Evolutionary conservation across 2,329 filamentous ascomycete genomes (phyloP).

Genomic region (Xylariales sp.): DNA sequence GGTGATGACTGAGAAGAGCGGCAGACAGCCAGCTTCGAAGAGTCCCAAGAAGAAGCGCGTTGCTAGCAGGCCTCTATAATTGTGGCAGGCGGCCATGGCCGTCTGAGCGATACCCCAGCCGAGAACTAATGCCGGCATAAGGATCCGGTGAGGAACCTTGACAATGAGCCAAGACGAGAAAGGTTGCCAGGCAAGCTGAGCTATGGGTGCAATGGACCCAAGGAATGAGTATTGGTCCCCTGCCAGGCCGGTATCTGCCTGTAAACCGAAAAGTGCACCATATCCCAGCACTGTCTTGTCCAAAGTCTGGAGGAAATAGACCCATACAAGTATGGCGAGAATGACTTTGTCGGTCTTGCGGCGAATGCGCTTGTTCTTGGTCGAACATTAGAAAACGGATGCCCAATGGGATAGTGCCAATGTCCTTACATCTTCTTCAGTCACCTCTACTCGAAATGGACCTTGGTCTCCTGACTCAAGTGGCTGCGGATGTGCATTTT

Average conservation of each 20-base stretch:
- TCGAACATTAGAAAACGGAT: background rate
- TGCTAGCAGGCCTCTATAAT: constrained; percentile 41
- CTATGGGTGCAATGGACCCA: constrained; percentile 53
- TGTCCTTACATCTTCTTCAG: constrained; percentile 29
- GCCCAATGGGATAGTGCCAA: background rate
- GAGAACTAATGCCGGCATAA: constrained; percentile 13
- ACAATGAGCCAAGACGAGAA: constrained; percentile 57
- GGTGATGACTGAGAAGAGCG: constrained; percentile 52
- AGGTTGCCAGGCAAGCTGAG: constrained; percentile 57
- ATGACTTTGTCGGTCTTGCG: constrained; percentile 59
- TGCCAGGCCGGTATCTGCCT: constrained; percentile 42
- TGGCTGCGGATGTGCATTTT: background rate
- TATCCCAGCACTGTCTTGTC: constrained; percentile 56
- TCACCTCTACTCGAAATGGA: constrained; percentile 16
- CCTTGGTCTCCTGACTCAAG: no score
- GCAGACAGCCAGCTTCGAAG: constrained; percentile 48
- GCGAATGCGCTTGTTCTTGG: constrained; percentile 49
- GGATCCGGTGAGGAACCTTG: constrained; percentile 33
- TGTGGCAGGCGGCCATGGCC: constrained; percentile 39
- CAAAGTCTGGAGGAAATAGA: constrained; percentile 56
- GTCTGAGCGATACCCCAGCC: constrained; percentile 46
- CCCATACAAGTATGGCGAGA: constrained; percentile 49
- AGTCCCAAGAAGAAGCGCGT: constrained; percentile 47
- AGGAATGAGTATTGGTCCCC: constrained; percentile 54
- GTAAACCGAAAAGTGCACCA: constrained; percentile 51